Conservation (phyloP, 305 asterid species). For the Rubia balearica region DNA sequence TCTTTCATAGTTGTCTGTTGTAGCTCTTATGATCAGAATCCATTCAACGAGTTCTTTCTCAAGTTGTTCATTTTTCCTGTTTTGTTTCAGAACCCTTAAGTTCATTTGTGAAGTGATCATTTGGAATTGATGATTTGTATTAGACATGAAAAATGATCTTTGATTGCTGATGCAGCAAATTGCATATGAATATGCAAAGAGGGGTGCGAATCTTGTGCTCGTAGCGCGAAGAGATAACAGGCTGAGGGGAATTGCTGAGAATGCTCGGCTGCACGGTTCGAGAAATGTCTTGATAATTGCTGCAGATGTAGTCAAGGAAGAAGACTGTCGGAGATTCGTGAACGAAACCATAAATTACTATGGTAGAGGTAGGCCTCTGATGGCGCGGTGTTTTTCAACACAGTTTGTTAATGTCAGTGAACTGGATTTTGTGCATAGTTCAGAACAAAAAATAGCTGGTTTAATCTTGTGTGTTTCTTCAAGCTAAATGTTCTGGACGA, state of each 20-base stretch:
- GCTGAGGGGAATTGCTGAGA: slow-evolving; percentile 69
- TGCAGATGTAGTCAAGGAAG: slow-evolving; percentile 95
- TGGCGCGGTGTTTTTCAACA: neutral
- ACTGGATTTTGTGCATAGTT: neutral
- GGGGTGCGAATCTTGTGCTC: slow-evolving; percentile 69
- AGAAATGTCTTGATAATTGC: slow-evolving; percentile 59
- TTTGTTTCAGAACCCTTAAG: neutral
- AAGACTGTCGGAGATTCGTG: slow-evolving; percentile 78
- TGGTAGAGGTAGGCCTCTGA: slow-evolving; percentile 48
- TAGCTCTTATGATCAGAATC: too few relatives aligned
- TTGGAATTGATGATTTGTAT: neutral
- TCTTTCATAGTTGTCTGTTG: too few relatives aligned
- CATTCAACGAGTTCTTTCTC: neutral
- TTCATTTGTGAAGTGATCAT: neutral
- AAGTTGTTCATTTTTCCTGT: neutral
- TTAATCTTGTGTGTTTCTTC: neutral
- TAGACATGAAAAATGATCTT: neutral
- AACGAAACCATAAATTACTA: slow-evolving; percentile 48
- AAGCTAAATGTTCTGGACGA: too few relatives aligned
- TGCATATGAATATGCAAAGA: slow-evolving; percentile 80
- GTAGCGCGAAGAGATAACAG: slow-evolving; percentile 80
- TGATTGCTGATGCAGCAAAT: slow-evolving; percentile 52
- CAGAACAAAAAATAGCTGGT: neutral
- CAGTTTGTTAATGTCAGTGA: neutral
- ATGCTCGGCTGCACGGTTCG: slow-evolving; percentile 59